Evolutionary conservation across 805 yeast species (phyloP), one percentile per base, ranked within the genome.

Genomic region (Myxozyma neotropica): DNA sequence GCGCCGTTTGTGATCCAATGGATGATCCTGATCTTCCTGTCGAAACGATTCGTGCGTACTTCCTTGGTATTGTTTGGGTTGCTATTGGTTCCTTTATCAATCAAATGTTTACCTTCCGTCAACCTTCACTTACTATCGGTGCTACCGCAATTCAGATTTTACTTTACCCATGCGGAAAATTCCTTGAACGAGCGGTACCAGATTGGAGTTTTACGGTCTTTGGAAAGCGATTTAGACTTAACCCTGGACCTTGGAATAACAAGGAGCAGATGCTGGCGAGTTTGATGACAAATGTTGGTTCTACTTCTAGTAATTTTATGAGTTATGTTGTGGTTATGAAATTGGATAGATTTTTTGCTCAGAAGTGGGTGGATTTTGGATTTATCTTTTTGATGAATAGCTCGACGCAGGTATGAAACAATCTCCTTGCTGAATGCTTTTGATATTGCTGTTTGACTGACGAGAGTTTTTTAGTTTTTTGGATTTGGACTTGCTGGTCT

Each of bases 111-210:
- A 77, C 82, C 33, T 72, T 84, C 67, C 86, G 85, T 70, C 71
- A 78, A 52, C 90, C 89, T 2, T 70, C 81, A 0, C 77, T 84
- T 59, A 68, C 76, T 56, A 85, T 86, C 49, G 79, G 83, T 29
- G 82, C 87, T 40, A 78, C 87, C 57, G 77, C 83, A 57, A 82
- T 88, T 1, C 86, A 82, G 78, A 89, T 91, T 1, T 59, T 84
- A 50, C 78, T 87, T 2, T 83, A 78, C 70, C 88, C 89, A 3
- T 64, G 81, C 31, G 91, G 91, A 57, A 71, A 74, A 53, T 60
- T 77, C 24, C 26, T 53, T 3, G 51, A 36, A 27, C 31, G 45
- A 15, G 29, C 42, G 12, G 21, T 58, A 7, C 65, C 65, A 0
- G 53, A 61, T 23, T 46, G 58, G 58, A 52, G 55, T 10, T 39